phyloP scores from a whole-genome alignment of 108 stramenopile species.

The Skeletonema menzelii region DNA sequence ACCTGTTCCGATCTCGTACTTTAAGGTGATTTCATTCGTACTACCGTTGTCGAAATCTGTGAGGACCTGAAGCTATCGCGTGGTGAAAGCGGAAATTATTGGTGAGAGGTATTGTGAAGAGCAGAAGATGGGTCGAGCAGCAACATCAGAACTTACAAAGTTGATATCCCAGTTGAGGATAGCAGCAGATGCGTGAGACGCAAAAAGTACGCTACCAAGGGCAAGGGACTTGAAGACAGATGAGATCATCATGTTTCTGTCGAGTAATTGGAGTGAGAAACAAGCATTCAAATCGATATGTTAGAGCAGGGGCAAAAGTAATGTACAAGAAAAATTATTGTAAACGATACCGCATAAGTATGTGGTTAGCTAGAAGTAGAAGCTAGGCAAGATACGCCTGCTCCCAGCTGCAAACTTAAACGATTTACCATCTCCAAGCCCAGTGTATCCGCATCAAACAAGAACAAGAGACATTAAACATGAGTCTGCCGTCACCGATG shows the following conservation, averaged over 20 bases:
- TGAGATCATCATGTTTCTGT: neutral
- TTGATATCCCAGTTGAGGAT: constrained; percentile 41
- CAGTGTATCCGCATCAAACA: neutral
- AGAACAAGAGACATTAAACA: neutral
- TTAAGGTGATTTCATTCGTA: constrained; percentile 11
- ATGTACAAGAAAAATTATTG: too few species aligned
- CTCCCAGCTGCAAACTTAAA: neutral
- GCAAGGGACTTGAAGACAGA: constrained; percentile 14
- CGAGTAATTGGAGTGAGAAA: neutral
- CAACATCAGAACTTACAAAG: too few species aligned
- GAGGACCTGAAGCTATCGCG: neutral
- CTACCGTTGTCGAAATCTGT: constrained; percentile 10
- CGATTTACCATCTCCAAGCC: neutral
- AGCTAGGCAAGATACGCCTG: neutral
- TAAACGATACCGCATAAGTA: neutral
- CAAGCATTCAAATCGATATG: neutral
- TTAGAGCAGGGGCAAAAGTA: neutral
- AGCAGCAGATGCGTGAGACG: constrained; percentile 5
- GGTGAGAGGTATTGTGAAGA: too few species aligned
- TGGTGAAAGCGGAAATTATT: too few species aligned
- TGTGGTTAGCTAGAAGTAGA: neutral
- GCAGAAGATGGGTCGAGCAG: too few species aligned
- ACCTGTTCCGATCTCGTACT: constrained; percentile 10
- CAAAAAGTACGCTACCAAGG: constrained; percentile 13
- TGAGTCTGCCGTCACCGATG: neutral